Percentiles rank a stretch among this genome's conserved stretches.
These are phyloP conservation scores for Candida nanaspora DNA, from an alignment of 805 yeast species.

Conservation along the genomic window DNA sequence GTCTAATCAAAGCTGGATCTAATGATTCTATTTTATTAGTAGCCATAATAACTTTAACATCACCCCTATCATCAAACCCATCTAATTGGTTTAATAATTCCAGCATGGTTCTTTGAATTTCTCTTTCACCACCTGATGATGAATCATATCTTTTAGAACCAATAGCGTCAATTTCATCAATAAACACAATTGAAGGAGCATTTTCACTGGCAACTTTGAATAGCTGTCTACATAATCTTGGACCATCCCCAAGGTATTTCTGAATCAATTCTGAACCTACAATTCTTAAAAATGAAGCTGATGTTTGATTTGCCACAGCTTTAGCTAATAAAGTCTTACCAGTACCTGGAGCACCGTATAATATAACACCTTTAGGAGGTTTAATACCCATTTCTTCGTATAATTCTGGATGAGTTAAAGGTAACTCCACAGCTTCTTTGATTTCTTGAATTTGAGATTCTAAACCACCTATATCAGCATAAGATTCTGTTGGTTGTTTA, in stretches of 20 bases:
- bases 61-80: constrained; percentile 96
- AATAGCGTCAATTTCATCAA: constrained; percentile 98
- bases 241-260: constrained; percentile 97
- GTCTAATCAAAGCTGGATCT: constrained; percentile 94
- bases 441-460: constrained; percentile 96
- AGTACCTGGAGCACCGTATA: constrained; percentile 97
- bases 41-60: constrained; percentile 97
- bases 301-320: constrained; percentile 97
- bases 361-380: constrained; percentile 96
- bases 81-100: constrained; percentile 92
- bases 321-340: constrained; percentile 94
- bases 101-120: constrained; percentile 96
- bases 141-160: constrained; percentile 97
- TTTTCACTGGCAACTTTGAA: constrained; percentile 95
- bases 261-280: constrained; percentile 97
- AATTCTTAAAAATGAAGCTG: constrained; percentile 91
- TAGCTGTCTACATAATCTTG: constrained; percentile 86
- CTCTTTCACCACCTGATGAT: constrained; percentile 92
- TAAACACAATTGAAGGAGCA: constrained; percentile 97
- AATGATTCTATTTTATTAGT: constrained; percentile 90
- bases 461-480: constrained; percentile 95
- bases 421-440: constrained; percentile 93
- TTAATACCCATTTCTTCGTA: constrained; percentile 98
- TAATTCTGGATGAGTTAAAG: constrained; percentile 91
- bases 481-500: constrained; percentile 94